Percentiles rank a stretch among this genome's conserved stretches.
These are phyloP conservation scores for Hypsizygus marmoreus DNA, from an alignment of 768 basidiomycete species.

Conservation along the genomic window DNA sequence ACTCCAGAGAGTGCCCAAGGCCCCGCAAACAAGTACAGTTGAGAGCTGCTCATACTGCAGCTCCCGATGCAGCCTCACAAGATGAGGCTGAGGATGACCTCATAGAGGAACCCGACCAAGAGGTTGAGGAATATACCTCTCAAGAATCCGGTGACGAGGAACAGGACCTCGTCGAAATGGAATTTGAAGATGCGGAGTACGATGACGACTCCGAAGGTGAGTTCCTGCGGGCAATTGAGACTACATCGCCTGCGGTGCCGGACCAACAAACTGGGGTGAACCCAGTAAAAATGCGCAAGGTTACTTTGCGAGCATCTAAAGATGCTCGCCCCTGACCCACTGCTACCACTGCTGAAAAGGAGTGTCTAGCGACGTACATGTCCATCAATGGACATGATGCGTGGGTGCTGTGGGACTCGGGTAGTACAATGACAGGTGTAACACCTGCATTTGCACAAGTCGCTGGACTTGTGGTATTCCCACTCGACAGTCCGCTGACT, in stretches of 20 bases:
- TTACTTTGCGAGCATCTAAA: background rate
- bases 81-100: background rate
- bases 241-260: too few species aligned
- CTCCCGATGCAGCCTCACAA: background rate
- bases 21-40: background rate
- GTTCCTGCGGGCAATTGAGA: too few species aligned
- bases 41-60: background rate
- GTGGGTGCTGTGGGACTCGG: conserved; percentile 24
- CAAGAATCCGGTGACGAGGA: too few species aligned
- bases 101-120: too few species aligned
- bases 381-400: conserved; percentile 11
- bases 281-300: too few species aligned
- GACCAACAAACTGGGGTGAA: too few species aligned
- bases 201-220: too few species aligned
- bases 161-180: background rate
- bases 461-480: conserved; percentile 8
- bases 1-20: background rate
- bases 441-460: conserved; percentile 18
- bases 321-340: background rate
- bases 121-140: too few species aligned
- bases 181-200: background rate
- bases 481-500: conserved; percentile 13
- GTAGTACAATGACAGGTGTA: conserved; percentile 22
- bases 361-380: conserved; percentile 7
- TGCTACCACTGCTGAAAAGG: too few species aligned